Evolutionary conservation across 371 early-diverging fungal species (phyloP).

Genomic region (Aphelidium insulamus): DNA sequence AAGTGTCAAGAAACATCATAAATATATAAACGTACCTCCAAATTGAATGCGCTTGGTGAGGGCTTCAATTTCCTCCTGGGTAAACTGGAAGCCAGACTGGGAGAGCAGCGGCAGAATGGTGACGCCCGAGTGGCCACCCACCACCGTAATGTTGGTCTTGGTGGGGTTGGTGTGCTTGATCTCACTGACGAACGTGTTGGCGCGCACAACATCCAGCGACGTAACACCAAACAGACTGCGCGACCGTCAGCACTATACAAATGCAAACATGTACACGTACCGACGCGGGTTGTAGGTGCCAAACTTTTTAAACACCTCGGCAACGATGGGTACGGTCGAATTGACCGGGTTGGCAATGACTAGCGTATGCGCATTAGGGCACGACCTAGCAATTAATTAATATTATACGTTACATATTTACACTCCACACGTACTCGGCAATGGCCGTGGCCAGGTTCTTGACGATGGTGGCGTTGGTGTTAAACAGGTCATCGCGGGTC

Average conservation of each 20-base stretch:
- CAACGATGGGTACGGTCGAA: slow-evolving; percentile 96
- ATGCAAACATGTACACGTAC: slow-evolving; percentile 10
- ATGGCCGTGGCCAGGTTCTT: slow-evolving; percentile 55
- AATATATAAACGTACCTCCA: too few relatives aligned
- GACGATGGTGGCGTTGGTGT: slow-evolving; percentile 91
- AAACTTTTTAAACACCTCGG: slow-evolving; percentile 84
- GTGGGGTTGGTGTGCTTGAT: slow-evolving; percentile 46
- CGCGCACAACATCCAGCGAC: slow-evolving; percentile 93
- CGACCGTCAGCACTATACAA: slow-evolving; percentile 1
- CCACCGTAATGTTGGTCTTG: slow-evolving; percentile 63
- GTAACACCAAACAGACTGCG: slow-evolving; percentile 87
- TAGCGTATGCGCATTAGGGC: slow-evolving; percentile 84
- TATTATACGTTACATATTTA: neutral
- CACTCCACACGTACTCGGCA: slow-evolving; percentile 12
- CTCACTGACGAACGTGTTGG: slow-evolving; percentile 83
- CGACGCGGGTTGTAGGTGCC: slow-evolving; percentile 82
- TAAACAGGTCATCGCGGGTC: slow-evolving; percentile 97
- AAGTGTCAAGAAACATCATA: too few relatives aligned
- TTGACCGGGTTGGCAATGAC: slow-evolving; percentile 99
- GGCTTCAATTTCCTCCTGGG: slow-evolving; percentile 70
- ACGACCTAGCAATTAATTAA: slow-evolving; percentile 24
- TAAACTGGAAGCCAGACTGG: slow-evolving; percentile 56
- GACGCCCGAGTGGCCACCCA: slow-evolving; percentile 97
- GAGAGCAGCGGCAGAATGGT: slow-evolving; percentile 94
- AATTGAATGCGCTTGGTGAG: slow-evolving; percentile 95